These are phyloP conservation scores for Astrephomene gubernaculifera DNA, from an alignment of 139 green algal genomes.

Conservation along the genomic window DNA sequence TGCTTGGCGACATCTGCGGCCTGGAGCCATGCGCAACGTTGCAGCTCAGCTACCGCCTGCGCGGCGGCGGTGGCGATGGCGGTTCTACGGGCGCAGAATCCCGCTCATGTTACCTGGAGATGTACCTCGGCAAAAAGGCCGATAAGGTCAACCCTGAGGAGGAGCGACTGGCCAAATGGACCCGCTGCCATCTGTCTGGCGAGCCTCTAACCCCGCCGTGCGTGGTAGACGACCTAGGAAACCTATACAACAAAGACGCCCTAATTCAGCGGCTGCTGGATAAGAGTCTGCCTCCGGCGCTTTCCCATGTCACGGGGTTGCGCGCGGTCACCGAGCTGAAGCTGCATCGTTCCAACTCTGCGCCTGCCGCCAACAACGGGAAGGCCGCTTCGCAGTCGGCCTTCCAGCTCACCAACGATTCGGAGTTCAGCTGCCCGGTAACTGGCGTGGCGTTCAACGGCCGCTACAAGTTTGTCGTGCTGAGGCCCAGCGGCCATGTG, in stretches of 20 bases:
- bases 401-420: conserved; percentile 41
- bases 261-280: conserved; percentile 69
- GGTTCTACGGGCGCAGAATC: conserved; percentile 92
- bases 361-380: background rate
- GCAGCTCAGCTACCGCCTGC: conserved; percentile 54
- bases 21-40: conserved; percentile 42
- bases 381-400: conserved; percentile 11
- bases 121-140: conserved; percentile 85
- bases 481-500: conserved; percentile 69
- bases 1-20: conserved; percentile 17
- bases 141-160: conserved; percentile 86
- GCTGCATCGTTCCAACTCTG: conserved; percentile 46
- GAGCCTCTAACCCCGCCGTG: conserved; percentile 77
- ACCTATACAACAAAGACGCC: conserved; percentile 77
- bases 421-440: conserved; percentile 81
- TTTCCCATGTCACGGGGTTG: conserved; percentile 81
- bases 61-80: conserved; percentile 88
- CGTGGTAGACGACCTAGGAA: conserved; percentile 86
- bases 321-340: conserved; percentile 76
- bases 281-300: conserved; percentile 73
- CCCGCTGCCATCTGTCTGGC: conserved; percentile 79
- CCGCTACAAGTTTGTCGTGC: conserved; percentile 66
- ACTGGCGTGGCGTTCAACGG: conserved; percentile 78
- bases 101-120: conserved; percentile 88
- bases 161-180: conserved; percentile 78